phyloP scores from a whole-genome alignment of 768 basidiomycete species.

The Mycena maculata region DNA sequence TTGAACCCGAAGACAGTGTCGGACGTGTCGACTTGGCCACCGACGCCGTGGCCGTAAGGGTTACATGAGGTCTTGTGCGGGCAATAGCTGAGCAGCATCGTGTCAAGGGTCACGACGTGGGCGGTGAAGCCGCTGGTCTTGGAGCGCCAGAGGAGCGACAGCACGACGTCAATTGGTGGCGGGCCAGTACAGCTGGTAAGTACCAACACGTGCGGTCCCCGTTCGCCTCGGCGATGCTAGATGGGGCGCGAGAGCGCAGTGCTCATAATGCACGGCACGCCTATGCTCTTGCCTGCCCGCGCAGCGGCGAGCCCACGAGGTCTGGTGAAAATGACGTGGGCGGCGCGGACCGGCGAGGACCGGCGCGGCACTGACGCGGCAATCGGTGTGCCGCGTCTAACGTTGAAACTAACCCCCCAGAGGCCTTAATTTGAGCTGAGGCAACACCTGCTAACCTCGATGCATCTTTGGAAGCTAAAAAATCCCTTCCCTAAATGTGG shows the following conservation, averaged over 20 bases:
- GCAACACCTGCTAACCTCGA: too few species aligned
- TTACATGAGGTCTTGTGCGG: conserved; percentile 77
- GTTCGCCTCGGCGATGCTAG: conserved; percentile 78
- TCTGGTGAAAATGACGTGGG: too few species aligned
- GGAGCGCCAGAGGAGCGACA: conserved; percentile 74
- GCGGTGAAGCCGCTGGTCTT: conserved; percentile 74
- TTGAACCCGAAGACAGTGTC: conserved; percentile 83
- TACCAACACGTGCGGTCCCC: conserved; percentile 79
- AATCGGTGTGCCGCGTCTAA: too few species aligned
- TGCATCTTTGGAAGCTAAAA: too few species aligned
- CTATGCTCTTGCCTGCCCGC: conserved; percentile 68
- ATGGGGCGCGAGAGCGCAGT: conserved; percentile 78
- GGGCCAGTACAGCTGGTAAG: conserved; percentile 88
- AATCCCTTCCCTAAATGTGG: too few species aligned
- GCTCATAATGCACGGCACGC: conserved; percentile 79
- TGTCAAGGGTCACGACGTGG: conserved; percentile 83
- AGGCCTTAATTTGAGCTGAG: too few species aligned
- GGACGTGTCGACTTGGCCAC: conserved; percentile 72
- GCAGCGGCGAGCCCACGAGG: conserved; percentile 79
- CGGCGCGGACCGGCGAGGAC: too few species aligned
- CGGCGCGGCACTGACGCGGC: too few species aligned
- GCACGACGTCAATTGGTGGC: conserved; percentile 64
- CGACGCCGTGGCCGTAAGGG: conserved; percentile 76
- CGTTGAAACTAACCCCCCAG: too few species aligned
- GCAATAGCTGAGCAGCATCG: conserved; percentile 78